Evolutionary conservation across 2,329 filamentous ascomycete species (phyloP), one percentile per base, ranked within the genome.

Genomic region (Phialemonium atrogriseum): DNA sequence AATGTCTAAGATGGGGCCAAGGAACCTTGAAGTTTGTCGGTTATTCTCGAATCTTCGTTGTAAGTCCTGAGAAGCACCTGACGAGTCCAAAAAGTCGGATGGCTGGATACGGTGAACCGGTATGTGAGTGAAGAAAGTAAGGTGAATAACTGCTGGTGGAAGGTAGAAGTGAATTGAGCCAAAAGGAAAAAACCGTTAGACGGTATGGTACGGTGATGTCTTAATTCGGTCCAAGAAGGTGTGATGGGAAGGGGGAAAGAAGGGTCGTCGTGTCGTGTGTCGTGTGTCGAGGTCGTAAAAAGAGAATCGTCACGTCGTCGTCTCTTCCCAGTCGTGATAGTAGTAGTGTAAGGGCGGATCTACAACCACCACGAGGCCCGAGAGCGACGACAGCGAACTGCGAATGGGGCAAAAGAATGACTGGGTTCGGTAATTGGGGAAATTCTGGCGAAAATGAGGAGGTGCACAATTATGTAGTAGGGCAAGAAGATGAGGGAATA

Each of bases 401-500:
- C 17, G 11, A 28, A n/a, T n/a, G n/a, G n/a, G 21, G 11, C 13
- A 27, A 28, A 24, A 14, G 27, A 28, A 20, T 28, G 27, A 28
- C 27, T 18, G 17, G 17, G 28, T 30, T 15, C n/a, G n/a, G 28
- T 11, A 24, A 24, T n/a, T 7, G 16, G 19, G 11, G 19, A 17
- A 15, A 13, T 17, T 15, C 12, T 15, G 28, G 17, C 9, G 21
- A 23, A 9, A n/a, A 23, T n/a, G 21, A n/a, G 8, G 21, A 23
- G 21, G 21, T 9, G 21, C 9, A 9, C 21, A 23, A n/a, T 9
- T 9, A 23, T 42, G 4, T 53, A 58, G 10, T 49, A 51, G 5
- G 50, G 54, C 1, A 27, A 36, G 1, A 59, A 59, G 43, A 42
- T 58, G 46, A 38, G 44, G 6, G 48, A 55, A n/a, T n/a, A n/a